Evolutionary conservation across 345 rosid genomes (phyloP), one percentile per base, ranked within the genome.

Genomic region (Salix koriyanagi): DNA sequence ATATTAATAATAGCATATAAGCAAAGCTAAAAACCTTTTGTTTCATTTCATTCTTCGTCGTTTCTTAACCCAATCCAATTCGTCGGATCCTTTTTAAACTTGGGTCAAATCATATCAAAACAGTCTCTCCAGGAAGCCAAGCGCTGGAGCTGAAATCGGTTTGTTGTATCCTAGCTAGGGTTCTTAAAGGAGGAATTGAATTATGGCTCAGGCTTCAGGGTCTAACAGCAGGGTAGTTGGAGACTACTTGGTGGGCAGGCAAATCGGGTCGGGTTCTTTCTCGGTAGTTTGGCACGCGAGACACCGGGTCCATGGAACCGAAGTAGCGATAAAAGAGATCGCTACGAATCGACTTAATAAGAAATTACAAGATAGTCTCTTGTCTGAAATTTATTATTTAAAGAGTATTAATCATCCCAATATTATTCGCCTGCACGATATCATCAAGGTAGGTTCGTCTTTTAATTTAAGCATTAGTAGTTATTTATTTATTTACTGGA

Each of bases 221-320:
- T 83, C 88, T 72, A 39, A 16, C 44, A 89, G 90, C 37, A 87
- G 97, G 76, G 84, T 94, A 32, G 89, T 96, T n/a, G 99, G 99
- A 9, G 95, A 96, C 82, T 96, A 96, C 79, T 71, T 83, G 78
- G 90, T 92, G 28, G 93, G 97, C 37, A 79, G 85, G 46, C 88
- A 91, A 86, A 92, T 96, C 84, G 99, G 99, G 73, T 96, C 95
- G 70, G 98, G 99, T 82, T 96, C 99, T 30, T 96, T 94, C 90
- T 96, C 99, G 2, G 90, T 87, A n/a, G 98, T 96, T 12, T 96
- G 94, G 90, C 97, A 90, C 41, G 99, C 94, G 41, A 85, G 91
- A 82, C 99, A 96, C 85, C 87, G 92, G 30, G 88, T 88, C 73
- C 94, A 94, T 66, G 98, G 97, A 69, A 92, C 94, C 48, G 92